Conservation (phyloP, 768 basidiomycete species). For the Suillus clintonianus region DNA sequence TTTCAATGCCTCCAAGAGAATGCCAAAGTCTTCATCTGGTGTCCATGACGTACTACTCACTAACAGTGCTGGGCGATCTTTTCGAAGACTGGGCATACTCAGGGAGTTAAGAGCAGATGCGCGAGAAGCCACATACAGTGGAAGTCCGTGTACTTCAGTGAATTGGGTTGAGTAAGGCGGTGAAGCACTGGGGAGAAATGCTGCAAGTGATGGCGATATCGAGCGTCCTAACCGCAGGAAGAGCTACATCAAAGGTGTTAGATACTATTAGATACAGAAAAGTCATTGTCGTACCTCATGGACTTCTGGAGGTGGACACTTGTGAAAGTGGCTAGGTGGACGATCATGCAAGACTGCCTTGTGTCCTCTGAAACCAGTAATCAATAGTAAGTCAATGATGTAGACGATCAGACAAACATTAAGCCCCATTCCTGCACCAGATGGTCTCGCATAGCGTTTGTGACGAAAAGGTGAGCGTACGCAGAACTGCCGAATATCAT, state of each 20-base stretch:
- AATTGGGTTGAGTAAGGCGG: constrained; percentile 63
- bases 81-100: constrained; percentile 51
- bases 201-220: constrained; percentile 37
- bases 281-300: constrained; percentile 60
- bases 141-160: constrained; percentile 38
- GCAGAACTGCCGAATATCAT: constrained; percentile 74
- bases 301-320: constrained; percentile 64
- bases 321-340: constrained; percentile 84
- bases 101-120: constrained; percentile 16
- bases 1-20: constrained; percentile 75
- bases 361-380: constrained; percentile 58
- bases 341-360: constrained; percentile 85
- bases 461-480: constrained; percentile 92
- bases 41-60: constrained; percentile 98
- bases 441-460: constrained; percentile 77
- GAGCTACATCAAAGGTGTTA: constrained; percentile 36
- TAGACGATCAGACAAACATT: constrained; percentile 49
- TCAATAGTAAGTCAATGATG: neutral
- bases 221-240: constrained; percentile 49
- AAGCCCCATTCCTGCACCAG: constrained; percentile 76
- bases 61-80: constrained; percentile 80
- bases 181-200: constrained; percentile 55
- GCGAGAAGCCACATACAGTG: constrained; percentile 29
- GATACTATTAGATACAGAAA: neutral
- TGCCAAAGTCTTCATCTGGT: constrained; percentile 90